phyloP scores from a whole-genome alignment of 768 basidiomycete species.

The Boletus huronensis region DNA sequence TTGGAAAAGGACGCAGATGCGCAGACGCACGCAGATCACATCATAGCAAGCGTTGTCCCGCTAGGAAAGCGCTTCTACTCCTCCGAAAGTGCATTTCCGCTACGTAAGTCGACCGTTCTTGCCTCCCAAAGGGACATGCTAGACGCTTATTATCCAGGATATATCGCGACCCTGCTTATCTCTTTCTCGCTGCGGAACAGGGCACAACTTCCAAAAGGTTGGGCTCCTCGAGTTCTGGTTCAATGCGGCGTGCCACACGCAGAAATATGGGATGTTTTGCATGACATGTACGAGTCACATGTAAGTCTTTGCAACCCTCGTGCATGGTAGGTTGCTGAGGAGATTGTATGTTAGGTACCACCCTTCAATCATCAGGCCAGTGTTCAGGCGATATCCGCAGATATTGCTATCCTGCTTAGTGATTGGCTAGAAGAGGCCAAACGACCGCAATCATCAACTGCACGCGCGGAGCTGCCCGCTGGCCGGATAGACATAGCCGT shows the following conservation, averaged over 20 bases:
- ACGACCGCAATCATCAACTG: slow-evolving; percentile 62
- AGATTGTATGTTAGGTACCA: slow-evolving; percentile 50
- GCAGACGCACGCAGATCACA: slow-evolving; percentile 53
- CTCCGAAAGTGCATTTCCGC: slow-evolving; percentile 85
- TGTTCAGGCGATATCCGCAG: slow-evolving; percentile 75
- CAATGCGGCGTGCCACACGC: slow-evolving; percentile 79
- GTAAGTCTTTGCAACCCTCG: slow-evolving; percentile 40
- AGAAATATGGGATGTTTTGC: slow-evolving; percentile 82
- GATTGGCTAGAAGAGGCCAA: slow-evolving; percentile 82
- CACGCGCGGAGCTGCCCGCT: slow-evolving; percentile 70
- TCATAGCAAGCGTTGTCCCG: slow-evolving; percentile 61
- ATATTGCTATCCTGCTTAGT: slow-evolving; percentile 73
- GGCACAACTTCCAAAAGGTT: slow-evolving; percentile 62
- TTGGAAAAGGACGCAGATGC: slow-evolving; percentile 55
- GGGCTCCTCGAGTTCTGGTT: slow-evolving; percentile 75
- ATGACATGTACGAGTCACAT: slow-evolving; percentile 86
- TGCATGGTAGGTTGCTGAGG: background rate
- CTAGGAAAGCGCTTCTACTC: slow-evolving; percentile 87
- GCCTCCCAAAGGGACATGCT: background rate
- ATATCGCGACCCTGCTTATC: slow-evolving; percentile 72
- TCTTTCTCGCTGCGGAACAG: slow-evolving; percentile 65
- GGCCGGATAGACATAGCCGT: slow-evolving; percentile 71
- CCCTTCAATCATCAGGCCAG: slow-evolving; percentile 80
- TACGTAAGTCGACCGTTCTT: slow-evolving; percentile 50
- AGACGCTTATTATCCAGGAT: slow-evolving; percentile 44